Percentiles rank a stretch among this genome's conserved stretches.
phyloP scores from a whole-genome alignment of 441 rosid species.

The Populus tomentosa region DNA sequence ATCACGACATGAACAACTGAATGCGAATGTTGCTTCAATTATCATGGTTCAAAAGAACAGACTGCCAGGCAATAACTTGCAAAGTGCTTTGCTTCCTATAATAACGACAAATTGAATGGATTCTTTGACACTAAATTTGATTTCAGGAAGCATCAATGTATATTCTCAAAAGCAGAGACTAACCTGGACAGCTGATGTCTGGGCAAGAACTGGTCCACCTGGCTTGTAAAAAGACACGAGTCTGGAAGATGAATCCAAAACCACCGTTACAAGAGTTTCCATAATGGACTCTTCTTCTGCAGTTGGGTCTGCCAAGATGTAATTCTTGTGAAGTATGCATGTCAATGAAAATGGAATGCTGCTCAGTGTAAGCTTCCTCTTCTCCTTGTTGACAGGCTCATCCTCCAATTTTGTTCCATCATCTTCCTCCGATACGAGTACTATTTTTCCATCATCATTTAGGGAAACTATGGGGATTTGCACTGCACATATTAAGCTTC shows the following conservation, averaged over 20 bases:
- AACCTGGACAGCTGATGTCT: conserved; percentile 66
- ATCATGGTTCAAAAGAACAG: background rate
- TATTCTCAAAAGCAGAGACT: conserved; percentile 12
- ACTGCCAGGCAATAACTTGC: background rate
- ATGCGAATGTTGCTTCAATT: background rate
- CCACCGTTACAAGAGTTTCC: conserved; percentile 73
- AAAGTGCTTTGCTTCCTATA: background rate
- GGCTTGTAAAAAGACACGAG: conserved; percentile 82
- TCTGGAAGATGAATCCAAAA: conserved; percentile 69
- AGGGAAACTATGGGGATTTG: conserved; percentile 78
- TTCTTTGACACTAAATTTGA: background rate
- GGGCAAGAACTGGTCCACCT: conserved; percentile 75
- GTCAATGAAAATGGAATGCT: conserved; percentile 78
- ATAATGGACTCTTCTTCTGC: conserved; percentile 85
- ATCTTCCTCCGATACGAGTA: conserved; percentile 41
- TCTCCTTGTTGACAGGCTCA: conserved; percentile 66
- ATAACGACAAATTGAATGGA: background rate
- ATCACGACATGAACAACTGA: background rate
- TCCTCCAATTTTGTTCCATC: conserved; percentile 37
- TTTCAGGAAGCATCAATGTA: background rate
- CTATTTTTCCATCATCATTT: conserved; percentile 76
- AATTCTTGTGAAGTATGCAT: conserved; percentile 72
- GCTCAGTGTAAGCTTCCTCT: conserved; percentile 61
- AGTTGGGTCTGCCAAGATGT: conserved; percentile 83
- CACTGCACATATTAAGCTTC: conserved; percentile 41